Base-by-base conservation (phyloP, 805 yeast genomes). In the Yarrowia osloensis region DNA sequence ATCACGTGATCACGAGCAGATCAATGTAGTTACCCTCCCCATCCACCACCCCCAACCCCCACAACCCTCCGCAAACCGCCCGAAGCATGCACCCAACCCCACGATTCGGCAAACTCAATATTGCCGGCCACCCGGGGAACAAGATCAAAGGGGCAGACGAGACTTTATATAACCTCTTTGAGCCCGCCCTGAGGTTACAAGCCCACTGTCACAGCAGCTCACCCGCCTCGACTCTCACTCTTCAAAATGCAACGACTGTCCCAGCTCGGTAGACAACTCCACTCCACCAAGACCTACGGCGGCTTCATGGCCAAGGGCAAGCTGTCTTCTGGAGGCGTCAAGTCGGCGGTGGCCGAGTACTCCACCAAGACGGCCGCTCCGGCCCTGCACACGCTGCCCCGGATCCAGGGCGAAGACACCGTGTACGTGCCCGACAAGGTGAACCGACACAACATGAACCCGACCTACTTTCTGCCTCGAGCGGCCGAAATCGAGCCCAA, bases 401-500 rank as follows among this genome's bases (percentile, higher is more conserved):
- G 54, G 17, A 4, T 44, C 44, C 54, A 61, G 47, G 54, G 44
- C 11, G 54, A 61, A 9, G 54, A 61, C 11, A 26, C 54, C 26
- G 66, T 42, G 44, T 61, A 61, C 12, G 66, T 61, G 29, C 54
- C 47, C 37, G 68, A 57, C 42, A 55, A 69, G 26, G 65, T 67
- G 13, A 61, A 73, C 67, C 68, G 70, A 33, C 79, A 77, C 67
- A 74, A 76, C 33, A 72, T 76, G 54, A 74, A 76, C 65, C 79
- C 79, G 3, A 72, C 77, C 15, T 75, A 72, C 68, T 76, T 76
- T 63, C 72, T 76, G 22, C 78, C 76, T 17, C 69, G 78, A 31
- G 71, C 78, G 0, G 79, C 79, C 9, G 71, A 67, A 17, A 71
- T 76, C 54, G 78, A 77, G 69, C 79, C 79, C n/a, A 61, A 71